Evolutionary conservation across 805 yeast genomes (phyloP).

Genomic region (Kodamaea sagamina): DNA sequence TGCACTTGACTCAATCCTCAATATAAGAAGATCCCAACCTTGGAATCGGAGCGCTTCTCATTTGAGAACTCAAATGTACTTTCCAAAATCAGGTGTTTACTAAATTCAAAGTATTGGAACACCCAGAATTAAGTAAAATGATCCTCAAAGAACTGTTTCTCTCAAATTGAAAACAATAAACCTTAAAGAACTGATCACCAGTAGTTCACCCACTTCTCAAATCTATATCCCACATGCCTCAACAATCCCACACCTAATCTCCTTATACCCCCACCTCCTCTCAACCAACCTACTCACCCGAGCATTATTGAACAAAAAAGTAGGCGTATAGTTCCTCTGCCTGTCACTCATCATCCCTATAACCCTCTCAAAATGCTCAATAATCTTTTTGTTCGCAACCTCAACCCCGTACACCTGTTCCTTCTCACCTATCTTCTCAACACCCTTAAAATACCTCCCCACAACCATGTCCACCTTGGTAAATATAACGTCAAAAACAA

Average conservation of each 20-base stretch:
- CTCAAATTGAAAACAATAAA: no score
- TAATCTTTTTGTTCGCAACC: conserved; percentile 28
- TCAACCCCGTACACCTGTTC: conserved; percentile 16
- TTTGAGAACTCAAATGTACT: no score
- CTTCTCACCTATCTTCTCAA: conserved; percentile 1
- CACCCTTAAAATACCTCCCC: conserved; percentile 21
- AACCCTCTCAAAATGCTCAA: conserved; percentile 35
- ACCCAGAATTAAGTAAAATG: no score
- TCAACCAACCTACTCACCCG: conserved; percentile 31
- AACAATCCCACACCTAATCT: conserved; percentile 27
- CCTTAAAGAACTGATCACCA: no score
- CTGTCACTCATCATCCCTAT: conserved; percentile 36
- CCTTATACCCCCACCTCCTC: conserved; percentile 55
- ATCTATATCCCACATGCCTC: conserved; percentile 1
- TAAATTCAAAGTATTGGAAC: no score
- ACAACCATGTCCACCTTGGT: conserved; percentile 71
- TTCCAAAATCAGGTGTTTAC: no score
- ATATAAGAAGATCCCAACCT: no score
- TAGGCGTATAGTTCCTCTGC: conserved; percentile 39
- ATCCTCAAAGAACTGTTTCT: no score
- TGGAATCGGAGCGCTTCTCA: no score
- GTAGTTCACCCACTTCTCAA: no score
- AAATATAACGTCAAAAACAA: conserved; percentile 71
- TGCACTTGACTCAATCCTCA: no score
- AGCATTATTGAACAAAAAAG: conserved; percentile 57